These are phyloP conservation scores for Arthrobotrys entomopaga DNA, from an alignment of 2,329 filamentous ascomycete species.

Conservation along the genomic window DNA sequence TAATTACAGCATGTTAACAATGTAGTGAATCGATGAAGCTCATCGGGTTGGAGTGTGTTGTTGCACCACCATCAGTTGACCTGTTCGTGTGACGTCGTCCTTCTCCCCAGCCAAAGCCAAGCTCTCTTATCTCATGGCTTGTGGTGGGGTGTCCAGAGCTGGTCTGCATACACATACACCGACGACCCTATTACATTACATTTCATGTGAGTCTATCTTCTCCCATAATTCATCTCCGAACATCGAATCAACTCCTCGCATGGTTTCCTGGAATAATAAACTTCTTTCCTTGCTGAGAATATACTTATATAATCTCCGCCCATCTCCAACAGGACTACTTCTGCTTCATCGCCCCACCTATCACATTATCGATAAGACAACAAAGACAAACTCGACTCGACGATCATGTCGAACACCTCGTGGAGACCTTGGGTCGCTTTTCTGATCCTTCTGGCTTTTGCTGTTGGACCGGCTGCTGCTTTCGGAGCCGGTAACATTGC, in stretches of 20 bases:
- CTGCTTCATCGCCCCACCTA: neutral
- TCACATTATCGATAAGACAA: neutral
- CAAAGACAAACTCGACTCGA: slow-evolving; percentile 1
- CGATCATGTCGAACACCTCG: slow-evolving; percentile 27
- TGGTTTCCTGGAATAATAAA: neutral
- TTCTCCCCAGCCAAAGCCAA: neutral
- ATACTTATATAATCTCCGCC: neutral
- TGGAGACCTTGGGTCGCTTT: slow-evolving; percentile 47
- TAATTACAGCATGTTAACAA: no score
- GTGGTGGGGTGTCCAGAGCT: slow-evolving; percentile 38
- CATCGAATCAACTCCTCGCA: neutral
- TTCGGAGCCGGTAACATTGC: slow-evolving; percentile 79
- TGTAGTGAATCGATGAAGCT: no score
- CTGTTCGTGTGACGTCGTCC: slow-evolving; percentile 47
- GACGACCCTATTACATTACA: no score
- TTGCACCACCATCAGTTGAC: slow-evolving; percentile 52
- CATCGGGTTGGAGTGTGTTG: slow-evolving; percentile 1
- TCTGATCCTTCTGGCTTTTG: slow-evolving; percentile 68
- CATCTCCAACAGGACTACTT: slow-evolving; percentile 9
- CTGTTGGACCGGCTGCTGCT: slow-evolving; percentile 65
- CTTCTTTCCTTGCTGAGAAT: neutral
- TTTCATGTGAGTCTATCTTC: slow-evolving; percentile 1
- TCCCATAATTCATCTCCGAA: slow-evolving; percentile 15
- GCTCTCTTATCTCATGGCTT: slow-evolving; percentile 12
- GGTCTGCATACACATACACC: slow-evolving; percentile 36